Evolutionary conservation across 371 early-diverging fungal genomes (phyloP), one percentile per base, ranked within the genome.

Genomic region (Actinomortierella wolfii): DNA sequence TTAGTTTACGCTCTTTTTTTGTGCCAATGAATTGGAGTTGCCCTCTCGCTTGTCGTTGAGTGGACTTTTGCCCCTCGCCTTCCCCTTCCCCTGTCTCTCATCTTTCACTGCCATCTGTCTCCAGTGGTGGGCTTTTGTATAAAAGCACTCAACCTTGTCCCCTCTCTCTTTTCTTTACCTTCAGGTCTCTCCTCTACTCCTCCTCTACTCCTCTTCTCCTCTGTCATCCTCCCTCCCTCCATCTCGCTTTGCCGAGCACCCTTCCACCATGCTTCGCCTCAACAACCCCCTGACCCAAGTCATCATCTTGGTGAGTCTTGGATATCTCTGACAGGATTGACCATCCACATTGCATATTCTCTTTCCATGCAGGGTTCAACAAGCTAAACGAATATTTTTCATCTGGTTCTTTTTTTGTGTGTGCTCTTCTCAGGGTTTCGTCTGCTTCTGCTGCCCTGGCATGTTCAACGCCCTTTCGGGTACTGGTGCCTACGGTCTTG

Each of bases 381-480:
- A 11, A 34, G 34, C 34, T 6, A 4, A 34, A 34, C 34, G 34
- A 34, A 34, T 11, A 34, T 4, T 34, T 34, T 34, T 14, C 26
- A 13, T 52, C 29, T 44, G n/a, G n/a, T 44, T 15, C 15, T 53
- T 41, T 18, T 7, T 39, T 42, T 21, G 11, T n/a, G 4, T 15
- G 3, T 50, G 26, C 3, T 13, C 15, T 39, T 6, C 3, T 34
- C 54, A 70, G 51, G 87, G 88, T 23, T 78, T 91, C 59, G 85
- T 90, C 58, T 89, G 90, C 68, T 91, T 91, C 80, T 84, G 86
- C 57, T 88, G 89, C 61, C 92, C 94, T 15, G 94, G 92, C 56
- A 92, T 93, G 92, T 93, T 87, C 79, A 93, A 93, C 59, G 92
- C 91, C 51, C 69, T 92, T 28, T 82, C 80, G 64, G 86, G 87